A percentile compares a stretch with the other conserved stretches of the same genome.
Evolutionary conservation across 1,139 yeast species (phyloP).

Genomic region (Scheffersomyces illinoinensis): DNA sequence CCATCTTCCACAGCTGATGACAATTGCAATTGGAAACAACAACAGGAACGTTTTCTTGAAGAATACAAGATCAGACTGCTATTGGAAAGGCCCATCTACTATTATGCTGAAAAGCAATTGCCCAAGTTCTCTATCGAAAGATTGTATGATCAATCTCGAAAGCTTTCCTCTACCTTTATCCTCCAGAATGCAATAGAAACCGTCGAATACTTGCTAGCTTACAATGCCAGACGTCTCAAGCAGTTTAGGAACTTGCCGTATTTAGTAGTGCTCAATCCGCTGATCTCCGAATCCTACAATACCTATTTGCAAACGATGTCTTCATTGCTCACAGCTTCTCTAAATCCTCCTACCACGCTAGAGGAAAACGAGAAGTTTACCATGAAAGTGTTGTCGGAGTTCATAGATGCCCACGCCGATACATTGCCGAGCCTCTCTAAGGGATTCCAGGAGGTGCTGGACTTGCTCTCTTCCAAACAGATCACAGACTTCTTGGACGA

Average conservation of each 20-base stretch:
- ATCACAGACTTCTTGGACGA: slow-evolving; percentile 66
- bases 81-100: slow-evolving; percentile 51
- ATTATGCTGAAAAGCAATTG: slow-evolving; percentile 47
- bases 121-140: slow-evolving; percentile 51
- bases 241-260: slow-evolving; percentile 78
- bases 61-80: slow-evolving; percentile 54
- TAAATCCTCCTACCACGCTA: slow-evolving; percentile 41
- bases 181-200: slow-evolving; percentile 44
- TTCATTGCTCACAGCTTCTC: slow-evolving; percentile 49
- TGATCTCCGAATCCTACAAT: slow-evolving; percentile 77
- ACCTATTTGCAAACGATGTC: slow-evolving; percentile 72
- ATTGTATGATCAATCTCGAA: slow-evolving; percentile 41
- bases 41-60: slow-evolving; percentile 35
- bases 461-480: slow-evolving; percentile 47
- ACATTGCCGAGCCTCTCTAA: slow-evolving; percentile 77
- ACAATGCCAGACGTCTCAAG: slow-evolving; percentile 56
- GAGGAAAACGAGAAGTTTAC: slow-evolving; percentile 55
- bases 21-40: slow-evolving; percentile 9
- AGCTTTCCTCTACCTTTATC: slow-evolving; percentile 36
- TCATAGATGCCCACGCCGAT: slow-evolving; percentile 77
- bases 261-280: slow-evolving; percentile 83
- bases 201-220: slow-evolving; percentile 39
- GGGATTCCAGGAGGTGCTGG: slow-evolving; percentile 77
- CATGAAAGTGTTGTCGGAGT: slow-evolving; percentile 51
- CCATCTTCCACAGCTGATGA: not conserved